These are phyloP conservation scores for Penicillium herquei DNA, from an alignment of 495 filamentous ascomycete genomes.

Conservation along the genomic window DNA sequence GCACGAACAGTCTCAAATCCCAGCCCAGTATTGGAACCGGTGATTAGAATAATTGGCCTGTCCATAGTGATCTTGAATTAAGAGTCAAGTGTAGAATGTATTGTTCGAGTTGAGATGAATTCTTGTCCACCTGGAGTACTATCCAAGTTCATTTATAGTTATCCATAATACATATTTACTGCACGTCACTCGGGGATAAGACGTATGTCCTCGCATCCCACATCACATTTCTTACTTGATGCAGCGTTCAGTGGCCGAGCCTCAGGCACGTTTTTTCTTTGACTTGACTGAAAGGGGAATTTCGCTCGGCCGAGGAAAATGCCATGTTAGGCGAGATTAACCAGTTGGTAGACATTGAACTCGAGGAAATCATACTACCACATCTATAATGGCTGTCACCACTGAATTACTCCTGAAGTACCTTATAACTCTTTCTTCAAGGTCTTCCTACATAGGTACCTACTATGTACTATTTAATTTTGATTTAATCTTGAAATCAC, in stretches of 20 bases:
- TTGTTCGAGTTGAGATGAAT: not conserved
- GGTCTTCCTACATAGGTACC: too few relatives aligned
- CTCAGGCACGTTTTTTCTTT: too few relatives aligned
- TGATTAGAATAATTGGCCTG: constrained; percentile 19
- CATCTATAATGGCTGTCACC: too few relatives aligned
- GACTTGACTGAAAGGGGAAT: not conserved
- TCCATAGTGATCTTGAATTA: not conserved
- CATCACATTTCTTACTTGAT: not conserved
- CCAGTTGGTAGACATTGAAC: too few relatives aligned
- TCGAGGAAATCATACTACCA: too few relatives aligned
- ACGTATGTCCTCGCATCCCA: too few relatives aligned
- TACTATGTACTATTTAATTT: too few relatives aligned
- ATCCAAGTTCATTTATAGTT: too few relatives aligned
- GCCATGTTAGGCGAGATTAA: not conserved
- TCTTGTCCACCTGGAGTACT: not conserved
- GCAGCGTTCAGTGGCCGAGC: not conserved
- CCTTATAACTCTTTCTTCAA: too few relatives aligned
- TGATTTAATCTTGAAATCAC: too few relatives aligned
- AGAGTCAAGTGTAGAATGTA: not conserved
- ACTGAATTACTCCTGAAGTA: too few relatives aligned
- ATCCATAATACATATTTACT: too few relatives aligned
- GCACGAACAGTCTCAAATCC: constrained; percentile 49
- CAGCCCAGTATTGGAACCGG: constrained; percentile 47
- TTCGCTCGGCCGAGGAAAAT: not conserved
- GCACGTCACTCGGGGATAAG: not conserved